Base-by-base conservation (phyloP, 1,284 basidiomycete species). In the Cryptococcus sp. region DNA sequence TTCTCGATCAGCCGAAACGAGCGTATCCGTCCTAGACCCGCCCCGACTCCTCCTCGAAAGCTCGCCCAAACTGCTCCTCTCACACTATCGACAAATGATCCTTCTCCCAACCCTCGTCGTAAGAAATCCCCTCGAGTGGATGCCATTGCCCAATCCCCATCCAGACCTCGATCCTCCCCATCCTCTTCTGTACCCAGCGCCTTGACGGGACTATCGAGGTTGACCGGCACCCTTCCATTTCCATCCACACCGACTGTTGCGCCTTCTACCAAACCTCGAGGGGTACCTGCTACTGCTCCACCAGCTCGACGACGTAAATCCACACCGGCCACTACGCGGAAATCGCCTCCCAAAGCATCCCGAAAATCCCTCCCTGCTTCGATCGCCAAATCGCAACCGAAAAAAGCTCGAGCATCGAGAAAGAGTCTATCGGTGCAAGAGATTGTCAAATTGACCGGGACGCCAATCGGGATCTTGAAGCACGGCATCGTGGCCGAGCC, bases 51-150 rank as follows among this genome's bases (percentile, higher is more conserved):
- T 9, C 41, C 47, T 19, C 31, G 40, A 11, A 25, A 24, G 19
- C 14, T 19, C 3, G 16, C 6, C 25, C 35, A 26, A 19, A 31
- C 28, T 7, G 24, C 25, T 7, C 14, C 23, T 25, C 23, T 41
- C 19, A 36, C 21, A 6, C 11, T 12, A 7, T 5, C 46, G 5
- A 22, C 22, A 5, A 23, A 10, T 12, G 47, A 43, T 10, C 47
- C 47, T 32, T 48, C 47, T 19, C 47, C 47, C 11, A 48, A 48
- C 18, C 47, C 47, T 43, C 39, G 47, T 3, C 14, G 41, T 5
- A 48, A 43, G 25, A 48, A 48, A 24, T 37, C 40, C 6, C 33
- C 47, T 3, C 11, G 46, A 24, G 39, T 42, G 9, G 10, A 12
- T 4, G 9, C 19, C 6, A 14, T 28, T 7, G 12, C 32, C n/a